phyloP scores from a whole-genome alignment of 345 rosid genomes.

The Citrus sp. region DNA sequence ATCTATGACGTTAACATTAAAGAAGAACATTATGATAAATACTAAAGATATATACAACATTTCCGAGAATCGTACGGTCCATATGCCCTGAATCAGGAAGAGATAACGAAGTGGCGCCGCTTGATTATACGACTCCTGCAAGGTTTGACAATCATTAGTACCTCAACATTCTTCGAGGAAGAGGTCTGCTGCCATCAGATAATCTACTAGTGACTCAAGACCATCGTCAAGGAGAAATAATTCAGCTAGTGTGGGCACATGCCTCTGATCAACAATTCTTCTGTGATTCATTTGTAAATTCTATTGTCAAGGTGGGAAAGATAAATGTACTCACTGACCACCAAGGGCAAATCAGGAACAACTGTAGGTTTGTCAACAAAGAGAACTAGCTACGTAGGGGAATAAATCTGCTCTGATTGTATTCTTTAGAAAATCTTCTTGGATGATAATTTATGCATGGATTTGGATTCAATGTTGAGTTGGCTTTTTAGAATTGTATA shows the following conservation, averaged over 20 bases:
- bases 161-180: conserved; percentile 59
- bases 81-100: conserved; percentile 55
- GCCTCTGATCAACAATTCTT: conserved; percentile 50
- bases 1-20: conserved; percentile 29
- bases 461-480: too few relatives aligned
- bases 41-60: conserved; percentile 46
- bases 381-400: neutral
- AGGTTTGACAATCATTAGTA: conserved; percentile 71
- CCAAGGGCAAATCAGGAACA: conserved; percentile 55
- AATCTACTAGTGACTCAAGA: conserved; percentile 49
- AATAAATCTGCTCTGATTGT: neutral
- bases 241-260: conserved; percentile 44
- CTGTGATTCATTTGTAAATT: conserved; percentile 47
- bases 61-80: conserved; percentile 41
- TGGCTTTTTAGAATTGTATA: too few relatives aligned
- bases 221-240: conserved; percentile 36
- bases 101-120: conserved; percentile 44
- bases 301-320: conserved; percentile 69
- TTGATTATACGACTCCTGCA: conserved; percentile 52
- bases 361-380: conserved; percentile 51
- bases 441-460: neutral
- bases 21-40: conserved; percentile 37
- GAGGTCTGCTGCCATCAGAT: conserved; percentile 61
- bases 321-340: conserved; percentile 49
- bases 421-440: neutral